Conservation (phyloP, 192 early-diverging fungal species). For the Coemansia aciculifera region DNA sequence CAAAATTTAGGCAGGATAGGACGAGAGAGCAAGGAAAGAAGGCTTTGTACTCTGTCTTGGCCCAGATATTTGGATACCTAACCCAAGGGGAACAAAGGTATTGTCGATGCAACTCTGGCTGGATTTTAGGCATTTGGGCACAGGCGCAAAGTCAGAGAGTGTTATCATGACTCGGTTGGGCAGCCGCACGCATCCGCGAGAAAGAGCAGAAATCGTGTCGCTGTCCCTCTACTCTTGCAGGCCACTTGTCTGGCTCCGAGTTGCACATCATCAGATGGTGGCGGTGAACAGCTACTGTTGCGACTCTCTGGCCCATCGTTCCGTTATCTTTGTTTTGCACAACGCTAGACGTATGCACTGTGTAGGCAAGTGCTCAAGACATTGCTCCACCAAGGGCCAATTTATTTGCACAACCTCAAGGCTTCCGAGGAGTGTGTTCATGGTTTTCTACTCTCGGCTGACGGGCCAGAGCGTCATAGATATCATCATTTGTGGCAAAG, state of each 20-base stretch:
- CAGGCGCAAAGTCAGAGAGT: slow-evolving; percentile 44
- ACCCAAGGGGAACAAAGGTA: slow-evolving; percentile 39
- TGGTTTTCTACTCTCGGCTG: slow-evolving; percentile 62
- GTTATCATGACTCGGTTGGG: slow-evolving; percentile 51
- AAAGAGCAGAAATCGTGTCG: slow-evolving; percentile 37
- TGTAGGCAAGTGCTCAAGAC: neutral
- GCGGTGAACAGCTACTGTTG: slow-evolving; percentile 39
- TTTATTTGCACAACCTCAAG: slow-evolving; percentile 24
- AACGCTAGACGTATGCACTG: neutral
- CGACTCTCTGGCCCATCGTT: slow-evolving; percentile 22
- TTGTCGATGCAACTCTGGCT: slow-evolving; percentile 29
- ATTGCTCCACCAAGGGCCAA: slow-evolving; percentile 13
- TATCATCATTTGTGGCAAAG: slow-evolving; percentile 84
- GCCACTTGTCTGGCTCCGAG: slow-evolving; percentile 45
- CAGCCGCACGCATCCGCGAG: slow-evolving; percentile 32
- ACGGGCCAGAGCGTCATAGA: slow-evolving; percentile 70
- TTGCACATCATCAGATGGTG: slow-evolving; percentile 51
- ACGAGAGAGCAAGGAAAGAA: slow-evolving; percentile 37
- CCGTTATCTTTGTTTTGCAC: neutral
- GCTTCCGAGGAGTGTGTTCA: slow-evolving; percentile 58
- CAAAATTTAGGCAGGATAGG: slow-evolving; percentile 36
- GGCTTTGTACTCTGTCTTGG: slow-evolving; percentile 17
- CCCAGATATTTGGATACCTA: slow-evolving; percentile 43
- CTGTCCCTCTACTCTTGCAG: slow-evolving; percentile 45
- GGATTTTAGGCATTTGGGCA: neutral